Evolutionary conservation across 78 protist species (phyloP).

Genomic region (Isochrysis galbana): DNA sequence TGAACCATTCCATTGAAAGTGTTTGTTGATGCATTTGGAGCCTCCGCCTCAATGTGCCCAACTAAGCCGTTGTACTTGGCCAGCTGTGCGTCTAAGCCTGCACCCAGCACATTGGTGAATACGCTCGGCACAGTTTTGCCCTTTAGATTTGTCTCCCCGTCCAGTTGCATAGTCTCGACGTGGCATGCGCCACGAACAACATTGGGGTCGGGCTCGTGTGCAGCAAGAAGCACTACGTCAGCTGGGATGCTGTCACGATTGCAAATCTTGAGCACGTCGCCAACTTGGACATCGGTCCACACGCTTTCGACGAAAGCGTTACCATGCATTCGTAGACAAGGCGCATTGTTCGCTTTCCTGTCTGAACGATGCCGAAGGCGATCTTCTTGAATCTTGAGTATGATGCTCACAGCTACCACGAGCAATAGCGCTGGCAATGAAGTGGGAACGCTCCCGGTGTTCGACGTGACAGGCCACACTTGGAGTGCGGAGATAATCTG

Average conservation of each 20-base stretch:
- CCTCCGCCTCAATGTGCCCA: neutral
- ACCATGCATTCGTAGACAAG: neutral
- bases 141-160: constrained; percentile 60
- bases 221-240: neutral
- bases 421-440: neutral
- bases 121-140: neutral
- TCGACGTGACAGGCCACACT: neutral
- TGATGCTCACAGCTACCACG: neutral
- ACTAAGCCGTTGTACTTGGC: neutral
- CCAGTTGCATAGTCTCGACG: constrained; percentile 42
- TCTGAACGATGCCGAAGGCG: neutral
- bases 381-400: neutral
- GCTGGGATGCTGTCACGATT: neutral
- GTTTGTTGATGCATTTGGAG: neutral
- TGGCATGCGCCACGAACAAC: neutral
- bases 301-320: neutral
- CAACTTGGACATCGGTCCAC: neutral
- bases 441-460: neutral
- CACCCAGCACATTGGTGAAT: neutral
- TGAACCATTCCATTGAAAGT: neutral
- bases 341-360: neutral
- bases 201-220: neutral
- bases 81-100: neutral
- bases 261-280: neutral
- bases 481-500: neutral